Conservation (phyloP, 345 rosid species). For the Bruguiera gymnorhiza region DNA sequence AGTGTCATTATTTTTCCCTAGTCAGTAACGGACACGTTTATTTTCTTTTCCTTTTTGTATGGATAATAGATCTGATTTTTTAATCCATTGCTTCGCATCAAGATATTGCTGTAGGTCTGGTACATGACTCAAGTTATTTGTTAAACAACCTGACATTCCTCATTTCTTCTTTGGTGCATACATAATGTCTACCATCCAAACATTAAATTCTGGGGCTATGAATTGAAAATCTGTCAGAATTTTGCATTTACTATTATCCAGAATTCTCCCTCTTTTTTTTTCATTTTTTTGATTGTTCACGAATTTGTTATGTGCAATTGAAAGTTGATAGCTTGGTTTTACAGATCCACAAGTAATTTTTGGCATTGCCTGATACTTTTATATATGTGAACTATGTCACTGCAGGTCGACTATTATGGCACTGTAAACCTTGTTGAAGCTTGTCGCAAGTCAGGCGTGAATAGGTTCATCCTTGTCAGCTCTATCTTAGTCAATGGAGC, state of each 20-base stretch:
- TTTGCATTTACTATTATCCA: not conserved
- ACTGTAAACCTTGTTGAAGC: constrained; percentile 84
- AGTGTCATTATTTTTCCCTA: too few species aligned
- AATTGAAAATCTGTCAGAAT: not conserved
- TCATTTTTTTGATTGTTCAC: not conserved
- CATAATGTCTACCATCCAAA: not conserved
- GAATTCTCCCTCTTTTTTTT: constrained; percentile 1
- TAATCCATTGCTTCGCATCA: too few species aligned
- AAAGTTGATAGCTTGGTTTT: not conserved
- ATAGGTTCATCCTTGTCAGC: constrained; percentile 72
- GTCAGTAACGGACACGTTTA: too few species aligned
- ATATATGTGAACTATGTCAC: not conserved
- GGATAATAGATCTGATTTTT: too few species aligned
- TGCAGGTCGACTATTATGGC: constrained; percentile 81
- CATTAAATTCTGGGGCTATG: not conserved
- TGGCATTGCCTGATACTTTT: not conserved
- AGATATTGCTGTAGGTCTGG: too few species aligned
- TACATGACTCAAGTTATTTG: too few species aligned
- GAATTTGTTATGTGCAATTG: not conserved
- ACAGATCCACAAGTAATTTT: not conserved
- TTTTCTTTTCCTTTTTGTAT: too few species aligned
- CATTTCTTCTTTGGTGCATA: not conserved
- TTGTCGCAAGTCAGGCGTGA: constrained; percentile 58
- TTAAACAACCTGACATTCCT: too few species aligned
- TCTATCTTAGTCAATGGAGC: constrained; percentile 93